A percentile compares a stretch with the other conserved stretches of the same genome.
phyloP scores from a whole-genome alignment of 257 asterid species.

The Scutellaria galericulata region DNA sequence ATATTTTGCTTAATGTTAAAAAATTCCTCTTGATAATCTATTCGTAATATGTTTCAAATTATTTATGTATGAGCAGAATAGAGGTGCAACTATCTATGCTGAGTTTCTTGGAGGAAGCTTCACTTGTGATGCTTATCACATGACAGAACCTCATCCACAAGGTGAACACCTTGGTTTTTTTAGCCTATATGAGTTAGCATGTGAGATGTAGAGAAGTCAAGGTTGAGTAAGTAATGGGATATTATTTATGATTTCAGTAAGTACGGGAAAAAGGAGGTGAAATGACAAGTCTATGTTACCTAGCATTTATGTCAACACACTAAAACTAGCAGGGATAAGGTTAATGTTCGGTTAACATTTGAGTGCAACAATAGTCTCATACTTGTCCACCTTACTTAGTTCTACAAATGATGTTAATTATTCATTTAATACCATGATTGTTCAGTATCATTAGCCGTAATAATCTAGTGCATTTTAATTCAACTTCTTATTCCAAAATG shows the following conservation, averaged over 20 bases:
- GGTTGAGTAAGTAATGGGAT: conserved; percentile 21
- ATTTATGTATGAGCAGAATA: conserved; percentile 50
- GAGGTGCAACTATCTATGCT: conserved; percentile 84
- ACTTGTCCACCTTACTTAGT: background rate
- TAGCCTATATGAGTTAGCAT: conserved; percentile 14
- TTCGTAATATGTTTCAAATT: conserved; percentile 24
- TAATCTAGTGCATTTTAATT: background rate
- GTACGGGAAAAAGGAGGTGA: conserved; percentile 4
- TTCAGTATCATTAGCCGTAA: background rate
- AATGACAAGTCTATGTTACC: conserved; percentile 12
- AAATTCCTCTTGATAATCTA: background rate
- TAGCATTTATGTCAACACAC: background rate
- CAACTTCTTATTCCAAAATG: background rate
- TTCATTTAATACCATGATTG: background rate
- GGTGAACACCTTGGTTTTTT: conserved; percentile 46
- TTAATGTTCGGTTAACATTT: conserved; percentile 6
- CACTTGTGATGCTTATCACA: conserved; percentile 85
- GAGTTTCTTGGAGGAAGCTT: conserved; percentile 91
- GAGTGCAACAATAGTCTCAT: background rate
- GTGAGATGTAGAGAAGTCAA: conserved; percentile 15
- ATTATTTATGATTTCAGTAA: background rate
- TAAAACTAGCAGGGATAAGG: conserved; percentile 6
- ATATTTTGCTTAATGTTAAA: conserved; percentile 7
- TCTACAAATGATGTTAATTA: background rate
- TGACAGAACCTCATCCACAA: conserved; percentile 87